Evolutionary conservation across 306 rosid species (phyloP), one percentile per base, ranked within the genome.

Genomic region (cucumber (Cucumis sativus)): DNA sequence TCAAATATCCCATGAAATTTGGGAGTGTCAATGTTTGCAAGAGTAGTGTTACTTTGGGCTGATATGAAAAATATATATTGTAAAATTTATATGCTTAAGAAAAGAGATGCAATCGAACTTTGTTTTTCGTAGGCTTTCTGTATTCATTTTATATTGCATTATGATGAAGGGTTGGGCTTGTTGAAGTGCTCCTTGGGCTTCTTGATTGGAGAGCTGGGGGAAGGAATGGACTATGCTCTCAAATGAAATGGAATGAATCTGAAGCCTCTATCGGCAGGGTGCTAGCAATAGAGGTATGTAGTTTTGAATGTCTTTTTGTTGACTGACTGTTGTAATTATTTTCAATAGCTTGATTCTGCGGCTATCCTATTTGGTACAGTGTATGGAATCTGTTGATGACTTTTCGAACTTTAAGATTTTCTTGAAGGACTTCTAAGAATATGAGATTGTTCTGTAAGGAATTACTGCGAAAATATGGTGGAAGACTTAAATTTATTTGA

Each of bases 161-260:
- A 83, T 84, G 75, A 78, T 87, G 83, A 81, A 95, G 99, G 84
- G 99, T 90, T 86, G 99, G 99, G 75, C 97, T 95, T 85, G 97
- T 92, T 64, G 93, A 92, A 80, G 93, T 95, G 56, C 99, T 95
- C 82, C 99, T 95, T 60, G 99, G 99, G 84, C 99, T 95, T 86
- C 97, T 95, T 70, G 99, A 95, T 86, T 95, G 99, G 99, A 91
- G 99, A 75, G 97, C 97, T 21, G 97, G 99, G 16, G 99, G 99
- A 81, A 88, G 97, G 88, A 90, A 84, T 87, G 99, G 97, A 28
- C 91, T 92, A 77, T 89, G 90, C 83, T 89, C 96, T 80, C 99
- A 92, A 85, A 95, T 95, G 99, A 95, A 95, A 85, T 95, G 99
- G 99, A 95, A 95, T 79, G 99, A 95, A 84, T 95, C 99, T 70